A percentile compares a stretch with the other conserved stretches of the same genome.
These are phyloP conservation scores for Dovyalis caffra DNA, from an alignment of 345 rosid species.

Conservation along the genomic window DNA sequence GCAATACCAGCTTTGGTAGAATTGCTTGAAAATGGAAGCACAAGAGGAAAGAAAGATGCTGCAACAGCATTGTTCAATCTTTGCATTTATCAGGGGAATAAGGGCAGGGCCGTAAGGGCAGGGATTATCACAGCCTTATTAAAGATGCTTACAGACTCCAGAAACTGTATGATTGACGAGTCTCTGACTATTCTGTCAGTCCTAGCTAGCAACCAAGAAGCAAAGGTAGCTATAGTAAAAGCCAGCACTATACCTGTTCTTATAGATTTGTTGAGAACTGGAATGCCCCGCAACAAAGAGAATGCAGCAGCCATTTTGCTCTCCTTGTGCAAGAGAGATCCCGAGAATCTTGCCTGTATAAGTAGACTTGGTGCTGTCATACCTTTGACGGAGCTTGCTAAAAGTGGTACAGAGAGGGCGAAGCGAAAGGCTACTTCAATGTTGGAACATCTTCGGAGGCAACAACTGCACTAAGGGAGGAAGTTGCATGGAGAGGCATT, in stretches of 20 bases:
- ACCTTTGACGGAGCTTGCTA: conserved; percentile 78
- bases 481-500: conserved; percentile 13
- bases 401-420: conserved; percentile 87
- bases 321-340: conserved; percentile 80
- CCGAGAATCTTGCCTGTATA: conserved; percentile 54
- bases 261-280: conserved; percentile 60
- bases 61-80: conserved; percentile 88
- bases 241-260: conserved; percentile 60
- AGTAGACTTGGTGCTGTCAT: conserved; percentile 81
- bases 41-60: conserved; percentile 92
- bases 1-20: conserved; percentile 79
- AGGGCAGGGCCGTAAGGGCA: conserved; percentile 83
- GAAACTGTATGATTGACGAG: conserved; percentile 68
- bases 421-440: conserved; percentile 72
- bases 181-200: conserved; percentile 81
- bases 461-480: conserved; percentile 36
- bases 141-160: conserved; percentile 64
- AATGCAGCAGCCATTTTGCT: conserved; percentile 84
- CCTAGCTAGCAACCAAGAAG: conserved; percentile 70
- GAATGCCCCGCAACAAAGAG: conserved; percentile 71
- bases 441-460: conserved; percentile 67
- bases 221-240: conserved; percentile 63
- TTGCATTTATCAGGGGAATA: conserved; percentile 83
- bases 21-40: conserved; percentile 64
- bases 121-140: conserved; percentile 65